These are phyloP conservation scores for Herpotrichia juniperi DNA, from an alignment of 2,329 filamentous ascomycete species.

Conservation along the genomic window DNA sequence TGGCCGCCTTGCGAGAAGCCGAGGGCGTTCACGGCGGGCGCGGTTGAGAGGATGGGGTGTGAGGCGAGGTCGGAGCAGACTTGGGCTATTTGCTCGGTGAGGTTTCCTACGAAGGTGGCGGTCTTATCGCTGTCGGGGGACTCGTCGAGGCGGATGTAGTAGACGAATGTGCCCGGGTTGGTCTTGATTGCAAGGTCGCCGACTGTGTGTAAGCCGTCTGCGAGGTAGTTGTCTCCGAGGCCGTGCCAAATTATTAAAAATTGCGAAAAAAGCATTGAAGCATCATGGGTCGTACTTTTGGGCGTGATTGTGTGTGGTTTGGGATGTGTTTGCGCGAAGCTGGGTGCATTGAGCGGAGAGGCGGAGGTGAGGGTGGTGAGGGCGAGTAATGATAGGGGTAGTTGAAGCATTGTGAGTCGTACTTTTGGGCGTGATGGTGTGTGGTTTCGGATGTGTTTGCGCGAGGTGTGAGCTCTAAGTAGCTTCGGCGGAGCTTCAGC, in stretches of 20 bases:
- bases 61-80: constrained; percentile 79
- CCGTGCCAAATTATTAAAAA: constrained; percentile 93
- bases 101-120: constrained; percentile 89
- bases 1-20: constrained; percentile 97
- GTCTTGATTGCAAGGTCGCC: constrained; percentile 72
- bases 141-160: constrained; percentile 75
- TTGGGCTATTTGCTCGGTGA: constrained; percentile 75
- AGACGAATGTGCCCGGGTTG: constrained; percentile 83
- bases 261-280: no score
- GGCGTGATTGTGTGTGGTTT: no score
- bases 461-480: no score
- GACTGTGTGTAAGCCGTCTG: constrained; percentile 74
- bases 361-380: neutral
- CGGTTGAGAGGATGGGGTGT: constrained; percentile 80
- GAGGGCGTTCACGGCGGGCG: constrained; percentile 84
- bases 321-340: no score
- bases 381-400: constrained; percentile 2
- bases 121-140: constrained; percentile 73
- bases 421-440: no score
- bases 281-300: no score
- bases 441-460: no score
- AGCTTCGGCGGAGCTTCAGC: no score
- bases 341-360: no score
- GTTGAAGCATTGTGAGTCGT: constrained; percentile 10
- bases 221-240: constrained; percentile 75